phyloP scores from a whole-genome alignment of 352 stramenopile species.

The Blastocystis sp. region DNA sequence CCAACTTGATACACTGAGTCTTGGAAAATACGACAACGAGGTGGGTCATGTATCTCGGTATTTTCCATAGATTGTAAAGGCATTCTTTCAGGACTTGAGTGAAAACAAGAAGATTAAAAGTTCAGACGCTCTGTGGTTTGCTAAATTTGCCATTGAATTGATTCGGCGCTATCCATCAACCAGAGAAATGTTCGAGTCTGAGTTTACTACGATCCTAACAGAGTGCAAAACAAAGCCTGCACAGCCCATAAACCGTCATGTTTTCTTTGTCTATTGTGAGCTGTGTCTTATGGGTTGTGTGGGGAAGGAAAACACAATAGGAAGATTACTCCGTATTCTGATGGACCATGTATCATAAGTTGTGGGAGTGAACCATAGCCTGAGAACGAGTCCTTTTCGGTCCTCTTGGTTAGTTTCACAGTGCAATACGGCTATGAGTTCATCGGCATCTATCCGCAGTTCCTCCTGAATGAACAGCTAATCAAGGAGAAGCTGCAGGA shows the following conservation, averaged over 20 bases:
- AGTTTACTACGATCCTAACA: neutral
- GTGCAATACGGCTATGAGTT: conserved; percentile 12
- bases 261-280: neutral
- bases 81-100: neutral
- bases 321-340: neutral
- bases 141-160: conserved; percentile 3
- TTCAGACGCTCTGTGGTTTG: neutral
- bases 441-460: neutral
- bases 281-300: neutral
- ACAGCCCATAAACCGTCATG: neutral
- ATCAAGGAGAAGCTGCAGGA: neutral
- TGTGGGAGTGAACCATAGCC: neutral
- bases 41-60: neutral
- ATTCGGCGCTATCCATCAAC: conserved; percentile 28
- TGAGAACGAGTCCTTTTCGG: neutral
- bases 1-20: neutral
- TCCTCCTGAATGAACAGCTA: neutral
- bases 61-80: neutral
- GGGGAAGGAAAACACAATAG: neutral
- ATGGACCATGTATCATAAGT: neutral
- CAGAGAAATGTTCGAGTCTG: neutral
- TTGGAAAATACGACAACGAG: conserved; percentile 4
- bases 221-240: neutral
- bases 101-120: conserved; percentile 14
- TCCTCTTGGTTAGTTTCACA: neutral